Base-by-base conservation (phyloP, 139 green algal genomes). In the Haematococcus sp. region DNA sequence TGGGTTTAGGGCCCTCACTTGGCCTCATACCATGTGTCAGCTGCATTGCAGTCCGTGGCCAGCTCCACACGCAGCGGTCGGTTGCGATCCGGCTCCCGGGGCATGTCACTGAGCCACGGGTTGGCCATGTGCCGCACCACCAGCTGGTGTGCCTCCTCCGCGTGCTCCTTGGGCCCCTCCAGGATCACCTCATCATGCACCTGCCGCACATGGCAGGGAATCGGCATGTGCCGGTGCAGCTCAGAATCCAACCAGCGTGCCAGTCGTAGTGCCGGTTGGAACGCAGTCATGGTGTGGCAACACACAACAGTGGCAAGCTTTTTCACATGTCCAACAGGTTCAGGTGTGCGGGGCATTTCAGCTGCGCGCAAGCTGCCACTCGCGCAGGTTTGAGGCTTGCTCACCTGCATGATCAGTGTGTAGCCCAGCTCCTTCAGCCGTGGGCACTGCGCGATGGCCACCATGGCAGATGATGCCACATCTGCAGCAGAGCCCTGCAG, bases 161-260 rank as follows among this genome's bases (percentile, higher is more conserved):
- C 84, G 19, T 68, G 84, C 69, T 94, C 91, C 46, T 84, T 77
- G 3, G 95, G 95, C 3, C 95, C 95, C 76, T 99, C 95, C 68
- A 99, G 70, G 74, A 99, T 98, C 1, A 99, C 93, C 84, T 99
- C 95, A 68, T 99, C 95, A 76, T 99, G 93, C 34, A 98, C 90
- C 86, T 94, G 83, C 16, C 60, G 43, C 58, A 51, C 30, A n/a
- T n/a, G n/a, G n/a, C n/a, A n/a, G n/a, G n/a, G n/a, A n/a, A n/a
- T n/a, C n/a, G n/a, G n/a, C n/a, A n/a, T n/a, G n/a, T n/a, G n/a
- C n/a, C n/a, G n/a, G n/a, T n/a, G n/a, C n/a, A n/a, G n/a, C n/a
- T n/a, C n/a, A n/a, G n/a, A n/a, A n/a, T n/a, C n/a, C n/a, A n/a
- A n/a, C n/a, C n/a, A n/a, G n/a, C n/a, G n/a, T n/a, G n/a, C n/a